These are phyloP conservation scores for Coemansia sp. DNA, from an alignment of 192 early-diverging fungal genomes.

Conservation along the genomic window DNA sequence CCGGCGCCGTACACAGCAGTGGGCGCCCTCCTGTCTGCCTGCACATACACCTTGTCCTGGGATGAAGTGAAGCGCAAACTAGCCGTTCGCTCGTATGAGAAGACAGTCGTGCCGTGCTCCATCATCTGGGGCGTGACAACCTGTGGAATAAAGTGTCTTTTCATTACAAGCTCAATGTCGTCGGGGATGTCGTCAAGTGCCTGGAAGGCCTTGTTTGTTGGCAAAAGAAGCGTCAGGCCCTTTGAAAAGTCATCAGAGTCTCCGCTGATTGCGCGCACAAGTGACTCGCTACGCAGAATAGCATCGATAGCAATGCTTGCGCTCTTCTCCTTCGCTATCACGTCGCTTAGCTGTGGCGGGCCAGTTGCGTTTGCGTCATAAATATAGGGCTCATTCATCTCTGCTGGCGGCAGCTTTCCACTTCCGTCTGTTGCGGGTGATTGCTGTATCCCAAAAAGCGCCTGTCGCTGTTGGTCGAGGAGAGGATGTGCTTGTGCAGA, in stretches of 20 bases:
- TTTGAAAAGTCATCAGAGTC: constrained; percentile 39
- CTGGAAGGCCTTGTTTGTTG: constrained; percentile 50
- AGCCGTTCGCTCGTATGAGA: constrained; percentile 26
- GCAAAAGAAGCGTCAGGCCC: constrained; percentile 46
- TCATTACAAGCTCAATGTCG: constrained; percentile 40
- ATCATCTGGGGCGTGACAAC: constrained; percentile 26
- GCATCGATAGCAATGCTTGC: constrained; percentile 47
- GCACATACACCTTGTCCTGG: constrained; percentile 27
- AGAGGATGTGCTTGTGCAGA: constrained; percentile 20
- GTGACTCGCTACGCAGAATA: constrained; percentile 41
- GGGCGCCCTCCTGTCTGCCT: constrained; percentile 31
- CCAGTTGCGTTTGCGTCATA: constrained; percentile 33
- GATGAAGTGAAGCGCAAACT: constrained; percentile 30
- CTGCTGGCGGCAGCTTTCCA: neutral
- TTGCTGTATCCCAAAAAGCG: constrained; percentile 10
- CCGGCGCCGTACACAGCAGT: constrained; percentile 33
- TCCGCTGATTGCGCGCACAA: constrained; percentile 49
- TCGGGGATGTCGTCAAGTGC: constrained; percentile 27
- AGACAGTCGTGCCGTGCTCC: constrained; percentile 25
- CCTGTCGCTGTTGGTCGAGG: constrained; percentile 27
- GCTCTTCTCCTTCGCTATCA: constrained; percentile 40
- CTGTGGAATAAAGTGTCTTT: constrained; percentile 46
- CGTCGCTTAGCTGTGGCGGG: constrained; percentile 40
- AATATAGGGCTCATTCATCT: constrained; percentile 29
- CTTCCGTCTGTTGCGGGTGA: neutral